Conservation (phyloP, 1,284 basidiomycete species). For the Cutaneotrichosporon dermatis region DNA sequence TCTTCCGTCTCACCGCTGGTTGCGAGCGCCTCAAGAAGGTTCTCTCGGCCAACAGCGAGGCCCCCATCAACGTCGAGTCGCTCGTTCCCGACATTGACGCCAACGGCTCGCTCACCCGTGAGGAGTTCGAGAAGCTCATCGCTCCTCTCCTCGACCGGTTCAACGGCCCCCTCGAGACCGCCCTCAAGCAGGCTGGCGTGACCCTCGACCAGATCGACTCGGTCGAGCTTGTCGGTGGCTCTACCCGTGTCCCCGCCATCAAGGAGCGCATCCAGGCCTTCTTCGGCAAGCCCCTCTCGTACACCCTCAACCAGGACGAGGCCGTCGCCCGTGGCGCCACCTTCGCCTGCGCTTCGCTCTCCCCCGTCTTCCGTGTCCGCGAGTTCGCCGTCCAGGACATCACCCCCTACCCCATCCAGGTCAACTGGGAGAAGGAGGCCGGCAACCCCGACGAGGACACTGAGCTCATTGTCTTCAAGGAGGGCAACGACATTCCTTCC, state of each 20-base stretch:
- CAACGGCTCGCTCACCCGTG: conserved; percentile 58
- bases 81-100: conserved; percentile 86
- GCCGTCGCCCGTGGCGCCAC: conserved; percentile 89
- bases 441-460: conserved; percentile 80
- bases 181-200: conserved; percentile 59
- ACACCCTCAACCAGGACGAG: conserved; percentile 93
- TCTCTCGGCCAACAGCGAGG: conserved; percentile 75
- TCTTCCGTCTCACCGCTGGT: conserved; percentile 76
- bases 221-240: conserved; percentile 65
- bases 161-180: conserved; percentile 56
- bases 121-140: conserved; percentile 58
- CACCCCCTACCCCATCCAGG: conserved; percentile 77
- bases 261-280: conserved; percentile 61
- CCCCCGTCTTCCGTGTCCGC: conserved; percentile 90
- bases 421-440: conserved; percentile 71
- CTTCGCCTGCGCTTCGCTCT: conserved; percentile 88
- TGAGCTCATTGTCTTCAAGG: conserved; percentile 78
- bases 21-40: conserved; percentile 73
- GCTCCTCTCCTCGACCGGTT: conserved; percentile 57
- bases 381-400: conserved; percentile 84
- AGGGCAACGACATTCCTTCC: conserved; percentile 75
- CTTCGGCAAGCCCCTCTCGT: conserved; percentile 69
- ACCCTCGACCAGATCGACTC: conserved; percentile 60
- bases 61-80: conserved; percentile 82
- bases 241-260: conserved; percentile 65